phyloP scores from a whole-genome alignment of 192 early-diverging fungal species.

The Coemansia sp. region DNA sequence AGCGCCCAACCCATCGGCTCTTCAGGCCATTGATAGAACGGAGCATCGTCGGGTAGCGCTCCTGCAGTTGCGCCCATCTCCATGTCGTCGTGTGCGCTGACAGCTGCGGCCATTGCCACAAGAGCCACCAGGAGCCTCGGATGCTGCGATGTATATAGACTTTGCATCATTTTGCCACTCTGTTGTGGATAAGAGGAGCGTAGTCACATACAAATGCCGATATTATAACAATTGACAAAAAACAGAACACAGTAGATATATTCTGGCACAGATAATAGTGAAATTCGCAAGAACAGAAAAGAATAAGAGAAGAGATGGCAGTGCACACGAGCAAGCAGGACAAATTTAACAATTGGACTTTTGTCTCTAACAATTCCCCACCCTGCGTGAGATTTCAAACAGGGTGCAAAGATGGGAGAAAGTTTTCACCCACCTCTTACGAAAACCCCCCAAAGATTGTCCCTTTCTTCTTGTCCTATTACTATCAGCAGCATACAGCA shows the following conservation, averaged over 20 bases:
- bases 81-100: constrained; percentile 14
- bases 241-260: background rate
- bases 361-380: background rate
- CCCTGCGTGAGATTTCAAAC: too few species aligned
- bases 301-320: too few species aligned
- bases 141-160: background rate
- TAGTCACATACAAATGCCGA: background rate
- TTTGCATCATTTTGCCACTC: background rate
- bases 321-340: too few species aligned
- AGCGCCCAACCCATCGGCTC: constrained; percentile 49
- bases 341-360: background rate
- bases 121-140: background rate
- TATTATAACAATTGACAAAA: background rate
- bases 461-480: too few species aligned
- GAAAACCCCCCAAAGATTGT: too few species aligned
- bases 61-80: constrained; percentile 4
- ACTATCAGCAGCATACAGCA: too few species aligned
- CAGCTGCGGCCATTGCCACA: background rate
- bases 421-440: too few species aligned
- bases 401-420: too few species aligned
- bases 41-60: constrained; percentile 37
- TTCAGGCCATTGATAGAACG: constrained; percentile 35
- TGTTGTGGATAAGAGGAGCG: background rate
- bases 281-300: background rate
- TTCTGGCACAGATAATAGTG: background rate